Evolutionary conservation across 352 stramenopile genomes (phyloP).

Genomic region (Saprolegnia diclina): DNA sequence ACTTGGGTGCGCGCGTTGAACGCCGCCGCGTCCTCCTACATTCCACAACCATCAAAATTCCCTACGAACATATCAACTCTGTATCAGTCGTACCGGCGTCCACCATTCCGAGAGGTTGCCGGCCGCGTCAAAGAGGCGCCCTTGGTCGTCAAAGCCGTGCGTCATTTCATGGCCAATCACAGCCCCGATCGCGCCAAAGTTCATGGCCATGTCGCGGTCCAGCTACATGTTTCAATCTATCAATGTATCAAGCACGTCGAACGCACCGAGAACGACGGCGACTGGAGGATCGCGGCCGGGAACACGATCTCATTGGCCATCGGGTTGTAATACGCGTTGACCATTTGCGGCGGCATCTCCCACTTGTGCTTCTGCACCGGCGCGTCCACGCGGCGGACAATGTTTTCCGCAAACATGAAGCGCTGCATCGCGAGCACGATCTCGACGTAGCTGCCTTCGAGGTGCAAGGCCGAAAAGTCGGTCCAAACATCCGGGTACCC

Average conservation of each 20-base stretch:
- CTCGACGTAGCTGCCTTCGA: conserved; percentile 28
- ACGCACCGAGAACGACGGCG: conserved; percentile 83
- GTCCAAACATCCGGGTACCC: conserved; percentile 58
- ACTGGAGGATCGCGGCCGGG: conserved; percentile 91
- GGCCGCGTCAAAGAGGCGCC: conserved; percentile 77
- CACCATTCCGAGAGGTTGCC: conserved; percentile 93
- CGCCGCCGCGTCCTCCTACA: conserved; percentile 58
- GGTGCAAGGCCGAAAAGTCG: conserved; percentile 35
- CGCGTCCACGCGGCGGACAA: conserved; percentile 35
- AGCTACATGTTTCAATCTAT: conserved; percentile 29
- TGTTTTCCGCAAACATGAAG: conserved; percentile 30
- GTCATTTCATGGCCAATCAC: conserved; percentile 95
- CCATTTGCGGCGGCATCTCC: conserved; percentile 89
- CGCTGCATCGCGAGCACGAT: conserved; percentile 16
- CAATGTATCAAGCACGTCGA: conserved; percentile 29
- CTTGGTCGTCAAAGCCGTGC: conserved; percentile 93
- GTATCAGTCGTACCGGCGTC: conserved; percentile 35
- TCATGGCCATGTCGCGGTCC: conserved; percentile 78
- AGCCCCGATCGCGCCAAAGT: conserved; percentile 90
- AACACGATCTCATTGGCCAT: conserved; percentile 91
- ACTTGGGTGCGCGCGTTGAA: conserved; percentile 59
- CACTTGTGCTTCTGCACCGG: conserved; percentile 60
- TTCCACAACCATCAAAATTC: no score
- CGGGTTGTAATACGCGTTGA: conserved; percentile 87
- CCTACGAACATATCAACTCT: not conserved